phyloP scores from a whole-genome alignment of 169 alveolate genomes.

The Pseudocohnilembus persalinus region DNA sequence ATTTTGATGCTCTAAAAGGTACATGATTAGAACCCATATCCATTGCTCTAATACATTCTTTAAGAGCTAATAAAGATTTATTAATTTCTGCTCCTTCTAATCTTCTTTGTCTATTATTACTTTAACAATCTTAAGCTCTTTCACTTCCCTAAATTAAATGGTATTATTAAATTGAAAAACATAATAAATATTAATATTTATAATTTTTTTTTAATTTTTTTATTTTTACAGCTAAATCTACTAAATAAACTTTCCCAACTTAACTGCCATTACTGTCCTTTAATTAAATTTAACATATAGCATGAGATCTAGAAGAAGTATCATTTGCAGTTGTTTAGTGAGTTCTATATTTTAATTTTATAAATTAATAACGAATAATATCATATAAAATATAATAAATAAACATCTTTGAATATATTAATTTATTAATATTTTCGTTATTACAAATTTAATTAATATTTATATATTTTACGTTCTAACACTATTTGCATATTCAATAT shows the following conservation, averaged over 20 bases:
- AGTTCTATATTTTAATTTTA: slow-evolving; percentile 41
- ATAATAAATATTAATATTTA: too few species aligned
- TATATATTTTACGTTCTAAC: slow-evolving; percentile 30
- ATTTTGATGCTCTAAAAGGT: slow-evolving; percentile 84
- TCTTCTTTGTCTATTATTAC: slow-evolving; percentile 79
- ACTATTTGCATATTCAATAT: slow-evolving; percentile 37
- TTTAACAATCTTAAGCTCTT: slow-evolving; percentile 86
- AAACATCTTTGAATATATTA: too few species aligned
- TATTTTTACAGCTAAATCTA: slow-evolving; percentile 82
- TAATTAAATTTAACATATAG: slow-evolving; percentile 75
- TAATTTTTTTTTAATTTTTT: too few species aligned
- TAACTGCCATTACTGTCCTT: slow-evolving; percentile 54
- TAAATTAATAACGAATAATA: background rate
- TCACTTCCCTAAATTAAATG: slow-evolving; percentile 68
- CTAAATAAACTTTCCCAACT: slow-evolving; percentile 75
- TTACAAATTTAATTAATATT: background rate
- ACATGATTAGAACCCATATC: slow-evolving; percentile 72
- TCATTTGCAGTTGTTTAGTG: slow-evolving; percentile 88
- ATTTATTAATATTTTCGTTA: background rate
- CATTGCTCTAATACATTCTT: slow-evolving; percentile 88
- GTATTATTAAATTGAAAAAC: background rate
- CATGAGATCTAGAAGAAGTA: slow-evolving; percentile 86
- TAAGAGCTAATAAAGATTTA: slow-evolving; percentile 82
- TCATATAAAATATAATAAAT: too few species aligned
- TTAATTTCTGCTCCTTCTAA: slow-evolving; percentile 90